Base-by-base conservation (phyloP, 345 rosid species). In the Gossypioides kirkii region DNA sequence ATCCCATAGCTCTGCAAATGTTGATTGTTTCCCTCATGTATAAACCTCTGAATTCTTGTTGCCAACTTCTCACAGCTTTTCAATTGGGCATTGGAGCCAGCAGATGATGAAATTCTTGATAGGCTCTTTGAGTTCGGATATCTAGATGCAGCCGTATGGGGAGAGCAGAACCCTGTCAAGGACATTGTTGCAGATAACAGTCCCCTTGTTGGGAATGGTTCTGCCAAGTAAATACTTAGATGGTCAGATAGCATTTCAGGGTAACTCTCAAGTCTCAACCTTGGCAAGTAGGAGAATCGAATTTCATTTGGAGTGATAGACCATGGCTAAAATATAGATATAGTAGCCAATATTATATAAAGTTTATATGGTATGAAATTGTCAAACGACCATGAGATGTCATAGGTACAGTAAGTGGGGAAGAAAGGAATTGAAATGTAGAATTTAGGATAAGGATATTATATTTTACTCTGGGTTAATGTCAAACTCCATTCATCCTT, bases 51-150 rank as follows among this genome's bases (percentile, higher is more conserved):
- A 77, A 38, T 32, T 14, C 53, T 9, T 66, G 56, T 70, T 63
- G n/a, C 32, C 72, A 43, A 70, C 54, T 17, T 2, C 65, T 64
- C 25, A 11, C 85, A 95, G 99, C 88, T 95, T 79, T 80, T 95
- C 80, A 91, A 83, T 54, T 95, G 97, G 99, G 96, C 99, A 45
- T 79, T 95, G 61, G 94, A 89, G 87, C 99, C 98, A 60, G 97
- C 98, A 60, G 90, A 74, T 73, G 98, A 92, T 79, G 76, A 74
- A 6, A 69, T 92, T 46, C 89, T 95, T 41, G 98, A 91, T 68
- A 70, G 73, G 60, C 87, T 95, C 65, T 95, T 92, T 73, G 91
- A 95, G 82, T 76, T 83, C 0, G 99, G 99, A 67, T 91, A 89
- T 71, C 72, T 76, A 12, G 97, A 95, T 77, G 98, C 97, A n/a